Conservation (phyloP, 495 filamentous ascomycete genomes). For the Saxophila tyrrhenica region DNA sequence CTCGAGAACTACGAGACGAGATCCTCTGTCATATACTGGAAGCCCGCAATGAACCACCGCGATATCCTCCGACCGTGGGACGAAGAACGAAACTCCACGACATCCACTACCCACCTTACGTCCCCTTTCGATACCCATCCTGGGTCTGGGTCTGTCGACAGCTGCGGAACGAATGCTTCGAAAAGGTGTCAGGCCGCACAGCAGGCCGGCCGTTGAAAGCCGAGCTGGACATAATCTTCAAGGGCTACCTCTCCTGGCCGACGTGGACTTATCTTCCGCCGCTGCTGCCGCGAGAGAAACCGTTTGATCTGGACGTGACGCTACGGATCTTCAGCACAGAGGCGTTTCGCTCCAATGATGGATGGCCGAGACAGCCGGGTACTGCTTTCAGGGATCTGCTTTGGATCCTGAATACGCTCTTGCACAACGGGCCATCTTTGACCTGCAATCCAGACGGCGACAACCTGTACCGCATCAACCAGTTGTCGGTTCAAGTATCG, state of each 20-base stretch:
- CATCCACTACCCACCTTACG: neutral
- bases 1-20: conserved; percentile 2
- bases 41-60: neutral
- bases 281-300: neutral
- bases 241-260: neutral
- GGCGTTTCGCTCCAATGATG: neutral
- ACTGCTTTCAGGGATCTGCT: neutral
- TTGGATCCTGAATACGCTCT: neutral
- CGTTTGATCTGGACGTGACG: conserved; percentile 1
- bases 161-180: neutral
- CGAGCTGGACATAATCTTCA: neutral
- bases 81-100: neutral
- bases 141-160: neutral
- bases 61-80: neutral
- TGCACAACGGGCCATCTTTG: neutral
- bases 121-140: neutral
- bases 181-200: neutral
- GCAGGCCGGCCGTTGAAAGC: neutral
- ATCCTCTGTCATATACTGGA: neutral
- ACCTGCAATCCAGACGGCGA: neutral
- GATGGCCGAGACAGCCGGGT: neutral
- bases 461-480: neutral
- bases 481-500: neutral
- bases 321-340: conserved; percentile 1
- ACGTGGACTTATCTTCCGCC: neutral